Evolutionary conservation across 83 land plant genomes (phyloP).

Genomic region (Thuja plicata): DNA sequence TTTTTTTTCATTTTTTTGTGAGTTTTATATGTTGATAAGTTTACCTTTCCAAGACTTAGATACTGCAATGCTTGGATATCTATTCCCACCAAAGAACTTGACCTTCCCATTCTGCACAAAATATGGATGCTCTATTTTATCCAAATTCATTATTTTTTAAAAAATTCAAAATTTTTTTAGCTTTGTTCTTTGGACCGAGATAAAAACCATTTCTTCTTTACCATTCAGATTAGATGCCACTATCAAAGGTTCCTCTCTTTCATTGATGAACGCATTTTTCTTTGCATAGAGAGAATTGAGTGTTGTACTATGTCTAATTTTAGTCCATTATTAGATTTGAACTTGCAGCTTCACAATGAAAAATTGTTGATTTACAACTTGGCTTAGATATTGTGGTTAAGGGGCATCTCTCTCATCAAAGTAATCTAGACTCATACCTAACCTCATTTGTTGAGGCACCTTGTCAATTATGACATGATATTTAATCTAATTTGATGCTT

Average conservation of each 20-base stretch:
- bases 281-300: too few relatives aligned
- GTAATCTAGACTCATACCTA: neutral
- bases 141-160: neutral
- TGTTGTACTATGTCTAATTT: too few relatives aligned
- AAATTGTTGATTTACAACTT: neutral
- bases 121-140: neutral
- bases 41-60: neutral
- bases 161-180: neutral
- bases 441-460: neutral
- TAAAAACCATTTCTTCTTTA: too few relatives aligned
- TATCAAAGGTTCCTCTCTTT: too few relatives aligned
- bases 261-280: too few relatives aligned
- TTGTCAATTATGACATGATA: neutral
- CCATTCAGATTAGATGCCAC: too few relatives aligned
- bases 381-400: too few relatives aligned
- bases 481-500: neutral
- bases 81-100: neutral
- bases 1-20: neutral
- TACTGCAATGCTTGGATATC: neutral
- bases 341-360: neutral
- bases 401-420: too few relatives aligned
- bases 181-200: neutral
- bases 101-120: neutral
- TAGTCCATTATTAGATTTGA: neutral
- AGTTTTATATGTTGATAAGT: neutral